Evolutionary conservation across 371 early-diverging fungal genomes (phyloP).

Genomic region (Circinella umbellata): DNA sequence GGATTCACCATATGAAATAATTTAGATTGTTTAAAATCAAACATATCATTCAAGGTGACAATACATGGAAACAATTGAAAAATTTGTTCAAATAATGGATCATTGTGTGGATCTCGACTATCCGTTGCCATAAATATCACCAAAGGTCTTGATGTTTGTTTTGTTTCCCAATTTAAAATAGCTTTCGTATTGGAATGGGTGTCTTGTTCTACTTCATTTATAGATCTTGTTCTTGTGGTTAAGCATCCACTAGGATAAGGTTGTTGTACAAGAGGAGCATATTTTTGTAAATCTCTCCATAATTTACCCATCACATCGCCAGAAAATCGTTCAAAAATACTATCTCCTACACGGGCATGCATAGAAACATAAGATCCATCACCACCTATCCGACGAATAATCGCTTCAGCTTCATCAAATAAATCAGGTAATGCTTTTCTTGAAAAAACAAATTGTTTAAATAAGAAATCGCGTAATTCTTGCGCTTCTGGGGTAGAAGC

Average conservation of each 20-base stretch:
- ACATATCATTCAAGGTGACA: conserved; percentile 42
- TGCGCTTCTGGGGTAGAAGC: conserved; percentile 43
- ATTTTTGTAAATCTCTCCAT: conserved; percentile 35
- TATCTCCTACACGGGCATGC: conserved; percentile 60
- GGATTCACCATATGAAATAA: conserved; percentile 39
- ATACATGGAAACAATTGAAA: conserved; percentile 43
- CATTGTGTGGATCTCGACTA: conserved; percentile 30
- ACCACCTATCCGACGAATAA: conserved; percentile 56
- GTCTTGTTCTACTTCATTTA: too few species aligned
- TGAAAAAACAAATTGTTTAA: conserved; percentile 36
- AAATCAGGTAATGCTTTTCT: conserved; percentile 38
- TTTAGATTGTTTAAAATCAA: conserved; percentile 26
- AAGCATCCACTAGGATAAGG: background rate
- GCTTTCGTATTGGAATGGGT: background rate
- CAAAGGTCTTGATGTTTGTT: conserved; percentile 27
- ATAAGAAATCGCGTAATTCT: conserved; percentile 28
- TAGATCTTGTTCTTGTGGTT: background rate
- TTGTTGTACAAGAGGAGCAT: conserved; percentile 27
- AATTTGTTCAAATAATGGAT: conserved; percentile 21
- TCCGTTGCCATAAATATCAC: conserved; percentile 54
- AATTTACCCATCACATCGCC: conserved; percentile 35
- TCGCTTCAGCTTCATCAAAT: conserved; percentile 45
- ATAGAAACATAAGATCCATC: conserved; percentile 50
- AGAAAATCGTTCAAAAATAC: conserved; percentile 51
- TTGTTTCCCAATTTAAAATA: conserved; percentile 17